phyloP scores from a whole-genome alignment of 108 stramenopile species.

The Stephanodiscus minutulus region DNA sequence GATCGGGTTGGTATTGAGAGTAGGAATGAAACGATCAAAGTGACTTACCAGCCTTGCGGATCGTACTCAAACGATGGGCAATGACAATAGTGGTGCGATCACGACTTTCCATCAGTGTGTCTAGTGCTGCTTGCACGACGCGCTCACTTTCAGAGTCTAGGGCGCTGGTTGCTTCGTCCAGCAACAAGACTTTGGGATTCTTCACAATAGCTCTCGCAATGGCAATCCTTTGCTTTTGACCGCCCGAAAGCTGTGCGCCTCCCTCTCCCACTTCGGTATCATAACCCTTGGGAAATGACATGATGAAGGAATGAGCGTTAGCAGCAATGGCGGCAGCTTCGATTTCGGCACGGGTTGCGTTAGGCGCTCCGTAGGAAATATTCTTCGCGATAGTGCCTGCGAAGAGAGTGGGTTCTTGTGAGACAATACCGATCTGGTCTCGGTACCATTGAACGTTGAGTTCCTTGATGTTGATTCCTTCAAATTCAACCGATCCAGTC shows the following conservation, averaged over 20 bases:
- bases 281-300: slow-evolving; percentile 57
- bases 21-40: too few species aligned
- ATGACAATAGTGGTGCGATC: slow-evolving; percentile 80
- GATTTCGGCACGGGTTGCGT: slow-evolving; percentile 65
- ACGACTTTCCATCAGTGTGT: slow-evolving; percentile 67
- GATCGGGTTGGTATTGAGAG: too few species aligned
- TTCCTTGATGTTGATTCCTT: slow-evolving; percentile 78
- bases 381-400: slow-evolving; percentile 87
- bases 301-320: slow-evolving; percentile 91
- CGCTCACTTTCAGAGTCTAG: slow-evolving; percentile 84
- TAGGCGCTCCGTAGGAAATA: slow-evolving; percentile 77
- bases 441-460: slow-evolving; percentile 83
- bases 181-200: slow-evolving; percentile 79
- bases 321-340: slow-evolving; percentile 83
- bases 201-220: slow-evolving; percentile 91
- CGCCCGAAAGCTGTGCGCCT: slow-evolving; percentile 59
- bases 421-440: slow-evolving; percentile 86
- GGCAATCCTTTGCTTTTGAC: slow-evolving; percentile 57
- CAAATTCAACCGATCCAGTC: slow-evolving; percentile 73
- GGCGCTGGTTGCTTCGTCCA: slow-evolving; percentile 55
- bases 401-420: slow-evolving; percentile 94
- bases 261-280: slow-evolving; percentile 83
- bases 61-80: slow-evolving; percentile 87
- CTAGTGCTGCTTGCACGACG: slow-evolving; percentile 86
- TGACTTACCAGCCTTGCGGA: slow-evolving; percentile 55